Evolutionary conservation across 225 moss, liverwort and hornwort genomes (phyloP), one percentile per base, ranked within the genome.

Genomic region (Bryoerythrophyllum caledonicum): DNA sequence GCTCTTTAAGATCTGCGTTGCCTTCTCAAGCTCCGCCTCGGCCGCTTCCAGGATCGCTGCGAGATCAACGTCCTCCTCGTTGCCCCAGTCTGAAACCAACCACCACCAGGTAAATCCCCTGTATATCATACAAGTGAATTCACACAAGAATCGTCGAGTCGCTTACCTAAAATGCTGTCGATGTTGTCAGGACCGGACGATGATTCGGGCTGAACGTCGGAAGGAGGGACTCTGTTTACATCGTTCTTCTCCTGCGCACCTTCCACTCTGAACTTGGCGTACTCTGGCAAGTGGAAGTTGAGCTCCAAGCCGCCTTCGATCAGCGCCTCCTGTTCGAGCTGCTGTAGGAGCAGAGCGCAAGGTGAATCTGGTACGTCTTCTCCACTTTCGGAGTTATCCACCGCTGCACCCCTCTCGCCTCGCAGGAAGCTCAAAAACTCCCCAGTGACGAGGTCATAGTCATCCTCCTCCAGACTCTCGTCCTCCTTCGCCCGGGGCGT

Each of bases 1-100:
- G 82, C 88, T 94, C 58, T 89, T 58, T 58, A 83, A 41, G 23
- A 52, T 57, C 72, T 81, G 78, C 44, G 91, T 93, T 2, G 97
- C 91, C 81, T 94, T 94, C 44, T 94, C 86, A 21, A 97, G 84
- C 84, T 97, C 94, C 37, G 86, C 88, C 71, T 93, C 94, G 2
- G 97, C 93, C 19, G 90, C 94, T 75, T 91, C 94, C 80, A 97
- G 76, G 74, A 93, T 91, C 25, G 89, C 91, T 35, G 93, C 85
- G 58, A 97, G 78, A 73, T 93, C 94, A 28, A 60, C 62, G 21
- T 94, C 91, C 58, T 91, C 91, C 59, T 88, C 88, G 30, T 87
- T 83, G 10, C 80, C 79, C 92, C 88, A 94, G 71, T 77, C 86
- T 84, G 80, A 27, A 60, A 28, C 26, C 21, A 52, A 13, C 27